Evolutionary conservation across 2,329 filamentous ascomycete genomes (phyloP), one percentile per base, ranked within the genome.

Genomic region (Chlorencoelia australis): DNA sequence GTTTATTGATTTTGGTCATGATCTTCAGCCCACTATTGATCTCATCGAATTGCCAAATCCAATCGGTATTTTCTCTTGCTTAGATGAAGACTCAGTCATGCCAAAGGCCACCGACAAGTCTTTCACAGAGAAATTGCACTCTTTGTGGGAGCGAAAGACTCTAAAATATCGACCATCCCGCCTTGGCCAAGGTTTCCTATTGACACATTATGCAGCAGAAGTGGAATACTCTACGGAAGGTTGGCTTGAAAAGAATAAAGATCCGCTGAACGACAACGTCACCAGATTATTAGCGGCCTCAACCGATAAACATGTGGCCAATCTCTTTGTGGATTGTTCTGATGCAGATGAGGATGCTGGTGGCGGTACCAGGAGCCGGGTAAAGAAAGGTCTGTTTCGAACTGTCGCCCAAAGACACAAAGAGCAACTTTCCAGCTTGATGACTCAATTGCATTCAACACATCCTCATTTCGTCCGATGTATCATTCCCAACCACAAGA

Each of bases 211-310:
- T 55, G 91, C 91, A 16, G 88, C 91, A 17, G 91, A 96, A 59
- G 91, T 98, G 3, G 93, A 98, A 59, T 98, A 98, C 58, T 87
- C 82, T 0, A 98, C 91, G 0, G 77, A 89, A 39, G 83, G 83
- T 40, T 98, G 91, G 91, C 66, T 98, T 21, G 89, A 96, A 60
- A 98, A 96, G 70, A 98, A 98, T 68, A 98, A 98, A 59, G 91
- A 98, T 53, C 93, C 91, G 1, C 62, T 98, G 30, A 96, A 96
- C 52, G 93, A 98, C 68, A 98, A 96, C 45, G 73, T 98, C 44
- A 98, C 93, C 0, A 76, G 86, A 15, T 70, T 98, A 6, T 71
- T 98, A 22, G 84, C 88, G 24, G 69, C 72, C 10, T 98, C 93
- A 1, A 76, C 71, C 2, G 80, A 96, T 56, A 76, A 73, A 44